phyloP scores from a whole-genome alignment of 306 rosid genomes.

The Albizia julibrissin region DNA sequence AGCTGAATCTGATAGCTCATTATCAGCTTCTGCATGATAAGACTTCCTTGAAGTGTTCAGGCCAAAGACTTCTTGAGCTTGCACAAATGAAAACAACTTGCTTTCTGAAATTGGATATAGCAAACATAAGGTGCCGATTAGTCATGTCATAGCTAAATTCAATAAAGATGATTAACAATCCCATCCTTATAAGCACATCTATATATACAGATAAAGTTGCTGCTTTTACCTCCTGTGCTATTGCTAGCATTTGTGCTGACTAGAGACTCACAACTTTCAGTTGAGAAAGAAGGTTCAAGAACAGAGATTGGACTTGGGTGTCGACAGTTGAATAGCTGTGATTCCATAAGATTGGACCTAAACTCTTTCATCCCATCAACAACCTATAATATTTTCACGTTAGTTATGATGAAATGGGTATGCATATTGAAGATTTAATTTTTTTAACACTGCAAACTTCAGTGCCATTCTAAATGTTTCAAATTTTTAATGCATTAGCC shows the following conservation, averaged over 20 bases:
- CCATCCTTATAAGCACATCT: neutral
- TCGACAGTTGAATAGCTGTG: slow-evolving; percentile 46
- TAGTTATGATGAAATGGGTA: slow-evolving; percentile 25
- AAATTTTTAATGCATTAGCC: neutral
- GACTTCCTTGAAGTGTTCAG: slow-evolving; percentile 50
- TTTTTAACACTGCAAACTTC: neutral
- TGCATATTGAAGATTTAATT: slow-evolving; percentile 1
- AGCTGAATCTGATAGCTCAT: slow-evolving; percentile 84
- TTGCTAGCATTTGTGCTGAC: slow-evolving; percentile 51
- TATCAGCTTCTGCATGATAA: slow-evolving; percentile 51
- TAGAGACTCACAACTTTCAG: slow-evolving; percentile 79
- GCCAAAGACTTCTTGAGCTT: slow-evolving; percentile 56
- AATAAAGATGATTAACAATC: neutral
- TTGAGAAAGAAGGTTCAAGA: slow-evolving; percentile 78
- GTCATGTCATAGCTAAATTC: slow-evolving; percentile 16
- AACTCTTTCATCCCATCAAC: slow-evolving; percentile 47
- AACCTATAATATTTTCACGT: slow-evolving; percentile 47
- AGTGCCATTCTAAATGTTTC: neutral
- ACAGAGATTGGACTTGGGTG: slow-evolving; percentile 89
- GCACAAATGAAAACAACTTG: slow-evolving; percentile 64
- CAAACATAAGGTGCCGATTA: slow-evolving; percentile 16
- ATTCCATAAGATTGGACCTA: slow-evolving; percentile 38
- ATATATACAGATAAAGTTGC: neutral
- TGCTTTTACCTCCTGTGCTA: slow-evolving; percentile 65
- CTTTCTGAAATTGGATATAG: slow-evolving; percentile 57